Base-by-base conservation (phyloP, 805 yeast genomes). In the Suhomyces emberorum region DNA sequence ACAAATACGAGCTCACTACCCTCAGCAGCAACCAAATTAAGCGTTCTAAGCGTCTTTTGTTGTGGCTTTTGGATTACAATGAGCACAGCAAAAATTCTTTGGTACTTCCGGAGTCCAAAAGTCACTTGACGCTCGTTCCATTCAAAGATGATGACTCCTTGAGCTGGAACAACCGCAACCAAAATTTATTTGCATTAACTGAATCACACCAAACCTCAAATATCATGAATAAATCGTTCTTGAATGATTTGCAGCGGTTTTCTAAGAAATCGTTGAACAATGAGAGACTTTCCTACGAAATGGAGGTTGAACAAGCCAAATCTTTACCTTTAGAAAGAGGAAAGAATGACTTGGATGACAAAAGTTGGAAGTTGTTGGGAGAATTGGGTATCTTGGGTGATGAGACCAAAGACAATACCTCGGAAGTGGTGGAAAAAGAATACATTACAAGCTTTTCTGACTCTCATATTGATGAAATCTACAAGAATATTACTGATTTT, bases 21-120 rank as follows among this genome's bases (percentile, higher is more conserved):
- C 39, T 61, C 11, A 54, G 52, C 21, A 37, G 39, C 11, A 52
- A 43, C 25, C 65, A 59, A 37, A 51, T 59, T n/a, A 51, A 54
- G 35, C 48, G 69, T 8, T 61, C 63, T 14, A 65, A 64, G 41
- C 47, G 73, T 30, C 52, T 68, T 15, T 41, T 70, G 21, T 41
- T 66, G 34, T 67, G 74, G 74, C 38, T 50, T 15, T 48, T 69
- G 33, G 57, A 66, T 44, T 60, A 51, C 44, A 63, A 61, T 36
- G 42, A 53, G 19, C 65, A 59, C 35, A 28, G 43, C 15, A 41
- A 39, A 6, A 49, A 50, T 21, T 21, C 28, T 11, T 38, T 62
- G 17, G 38, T 42, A 16, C 34, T 61, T 4, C 54, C 58, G 1
- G 42, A 39, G 2, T 28, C 34, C 15, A 17, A 43, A 4, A 40